Conservation (phyloP, 2,329 filamentous ascomycete genomes). For the Zasmidium cellare region DNA sequence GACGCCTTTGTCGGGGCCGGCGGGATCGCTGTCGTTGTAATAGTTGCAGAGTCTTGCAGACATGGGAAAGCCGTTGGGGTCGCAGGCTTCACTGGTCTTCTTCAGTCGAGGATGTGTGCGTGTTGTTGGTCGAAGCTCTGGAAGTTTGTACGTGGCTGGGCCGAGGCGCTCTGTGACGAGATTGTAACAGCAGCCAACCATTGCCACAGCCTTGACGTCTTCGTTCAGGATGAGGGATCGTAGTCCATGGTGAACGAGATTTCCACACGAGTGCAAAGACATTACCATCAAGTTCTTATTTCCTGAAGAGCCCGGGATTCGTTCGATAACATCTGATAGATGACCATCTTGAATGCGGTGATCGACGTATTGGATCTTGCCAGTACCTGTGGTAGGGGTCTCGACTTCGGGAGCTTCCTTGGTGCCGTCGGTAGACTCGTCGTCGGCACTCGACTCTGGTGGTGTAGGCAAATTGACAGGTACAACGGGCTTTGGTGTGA, state of each 20-base stretch:
- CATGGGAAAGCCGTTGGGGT: conserved; percentile 94
- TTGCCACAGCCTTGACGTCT: conserved; percentile 82
- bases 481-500: conserved; percentile 13
- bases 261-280: conserved; percentile 95
- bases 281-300: conserved; percentile 71
- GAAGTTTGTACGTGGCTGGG: conserved; percentile 81
- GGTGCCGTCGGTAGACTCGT: not conserved
- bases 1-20: conserved; percentile 57
- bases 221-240: conserved; percentile 82
- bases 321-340: conserved; percentile 64
- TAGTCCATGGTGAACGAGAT: conserved; percentile 92
- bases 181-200: conserved; percentile 98
- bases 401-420: conserved; percentile 18
- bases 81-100: conserved; percentile 68
- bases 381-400: conserved; percentile 47
- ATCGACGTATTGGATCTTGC: conserved; percentile 75
- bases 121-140: conserved; percentile 64
- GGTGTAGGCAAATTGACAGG: conserved; percentile 23
- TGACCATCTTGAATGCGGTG: conserved; percentile 73
- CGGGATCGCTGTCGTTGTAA: conserved; percentile 17
- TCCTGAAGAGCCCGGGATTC: conserved; percentile 34
- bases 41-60: conserved; percentile 65
- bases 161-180: conserved; percentile 87
- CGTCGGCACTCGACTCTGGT: conserved; percentile 12
- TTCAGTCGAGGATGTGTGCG: conserved; percentile 62